phyloP scores from a whole-genome alignment of 495 filamentous ascomycete genomes.

The Penicillium antarcticum region DNA sequence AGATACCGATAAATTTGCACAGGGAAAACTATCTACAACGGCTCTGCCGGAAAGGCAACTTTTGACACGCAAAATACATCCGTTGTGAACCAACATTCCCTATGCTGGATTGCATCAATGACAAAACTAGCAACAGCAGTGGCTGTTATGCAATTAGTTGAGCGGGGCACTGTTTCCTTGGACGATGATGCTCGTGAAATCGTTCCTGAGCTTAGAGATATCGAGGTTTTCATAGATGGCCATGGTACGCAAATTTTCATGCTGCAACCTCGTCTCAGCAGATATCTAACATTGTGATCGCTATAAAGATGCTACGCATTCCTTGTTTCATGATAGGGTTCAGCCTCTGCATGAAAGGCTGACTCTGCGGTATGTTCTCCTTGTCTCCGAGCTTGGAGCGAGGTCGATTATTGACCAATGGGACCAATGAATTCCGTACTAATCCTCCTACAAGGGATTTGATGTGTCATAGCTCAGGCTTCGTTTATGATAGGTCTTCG shows the following conservation, averaged over 20 bases:
- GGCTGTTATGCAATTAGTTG: slow-evolving; percentile 42
- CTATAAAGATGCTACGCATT: too few species aligned
- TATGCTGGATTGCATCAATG: slow-evolving; percentile 19
- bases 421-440: not conserved
- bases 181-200: slow-evolving; percentile 29
- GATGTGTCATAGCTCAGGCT: slow-evolving; percentile 11
- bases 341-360: not conserved
- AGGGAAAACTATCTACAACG: slow-evolving; percentile 1
- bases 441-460: not conserved
- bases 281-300: too few species aligned
- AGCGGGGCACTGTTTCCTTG: slow-evolving; percentile 34
- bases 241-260: not conserved
- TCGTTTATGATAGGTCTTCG: slow-evolving; percentile 14
- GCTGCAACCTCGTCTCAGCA: too few species aligned
- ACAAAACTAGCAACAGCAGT: slow-evolving; percentile 41
- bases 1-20: not conserved
- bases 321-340: not conserved
- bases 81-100: not conserved
- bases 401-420: not conserved
- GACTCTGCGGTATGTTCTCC: not conserved
- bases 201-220: slow-evolving; percentile 23
- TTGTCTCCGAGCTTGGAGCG: too few species aligned
- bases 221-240: not conserved
- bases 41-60: not conserved
- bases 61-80: not conserved